Evolutionary conservation across 1,284 basidiomycete species (phyloP), one percentile per base, ranked within the genome.

Genomic region (Naganishia liquefaciens): DNA sequence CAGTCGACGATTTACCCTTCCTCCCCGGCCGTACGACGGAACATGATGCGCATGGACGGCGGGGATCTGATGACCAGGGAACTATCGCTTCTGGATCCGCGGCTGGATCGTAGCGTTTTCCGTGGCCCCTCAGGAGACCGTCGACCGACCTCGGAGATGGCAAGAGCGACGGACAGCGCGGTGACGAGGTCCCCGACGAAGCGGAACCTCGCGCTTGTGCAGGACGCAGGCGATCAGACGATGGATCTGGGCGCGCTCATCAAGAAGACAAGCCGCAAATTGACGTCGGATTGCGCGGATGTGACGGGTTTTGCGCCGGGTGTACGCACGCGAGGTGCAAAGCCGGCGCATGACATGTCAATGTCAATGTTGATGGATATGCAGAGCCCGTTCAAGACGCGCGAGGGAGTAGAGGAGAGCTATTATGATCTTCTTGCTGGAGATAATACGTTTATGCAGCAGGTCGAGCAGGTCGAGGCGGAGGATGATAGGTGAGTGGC

Each of bases 391-490:
- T 60, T 60, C 57, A 60, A 60, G 57, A 28, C 42, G 28, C 5
- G 28, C 5, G 40, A 46, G 27, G 27, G 17, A 13, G 55, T 17
- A 6, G 57, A 60, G 15, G 57, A 60, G 57, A 60, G 57, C 27
- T 60, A 60, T n/a, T 60, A 60, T 33, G 57, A 60, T 40, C 27
- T 60, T 33, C 57, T 60, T 60, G 57, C 21, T 10, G 46, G 23
- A 7, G 57, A 60, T 19, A 50, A 60, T 40, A 50, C 57, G n/a
- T 60, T 60, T 27, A 60, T 60, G 57, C 28, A 47, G 44, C 40
- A 60, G 47, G 57, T 60, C 0, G 47, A 49, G 21, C 46, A 60
- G 17, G 46, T 49, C 33, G 49, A 37, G 13, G 21, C 40, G 27
- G 47, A 33, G 28, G 57, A 40, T 27, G 46, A 50, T 25, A 60